Conservation (phyloP, 169 alveolate genomes). For the Sarcocystis neurona region DNA sequence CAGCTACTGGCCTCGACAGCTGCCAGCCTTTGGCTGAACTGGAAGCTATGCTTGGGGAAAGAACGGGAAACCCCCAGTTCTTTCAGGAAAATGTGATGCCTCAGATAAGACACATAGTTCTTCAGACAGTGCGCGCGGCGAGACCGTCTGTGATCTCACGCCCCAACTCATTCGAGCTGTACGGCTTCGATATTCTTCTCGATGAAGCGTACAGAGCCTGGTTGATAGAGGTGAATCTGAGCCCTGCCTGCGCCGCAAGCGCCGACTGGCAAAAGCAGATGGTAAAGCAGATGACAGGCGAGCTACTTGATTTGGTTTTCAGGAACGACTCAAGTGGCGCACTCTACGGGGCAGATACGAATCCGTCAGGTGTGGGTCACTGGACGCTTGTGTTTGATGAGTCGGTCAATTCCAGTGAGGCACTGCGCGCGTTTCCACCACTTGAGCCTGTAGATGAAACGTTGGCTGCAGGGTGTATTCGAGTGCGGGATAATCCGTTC, state of each 20-base stretch:
- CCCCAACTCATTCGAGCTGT: slow-evolving; percentile 83
- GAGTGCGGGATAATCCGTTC: background rate
- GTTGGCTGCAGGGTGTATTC: background rate
- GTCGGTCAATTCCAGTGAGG: slow-evolving; percentile 5
- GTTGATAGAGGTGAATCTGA: slow-evolving; percentile 94
- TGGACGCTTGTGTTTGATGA: slow-evolving; percentile 60
- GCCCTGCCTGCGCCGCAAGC: slow-evolving; percentile 88
- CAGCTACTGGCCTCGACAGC: too few relatives aligned
- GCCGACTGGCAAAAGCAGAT: slow-evolving; percentile 69
- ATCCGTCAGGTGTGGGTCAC: background rate
- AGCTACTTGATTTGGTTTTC: slow-evolving; percentile 38
- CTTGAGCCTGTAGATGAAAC: slow-evolving; percentile 20
- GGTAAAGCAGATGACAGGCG: slow-evolving; percentile 79
- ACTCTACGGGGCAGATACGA: background rate
- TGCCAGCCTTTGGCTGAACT: slow-evolving; percentile 11
- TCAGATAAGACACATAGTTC: slow-evolving; percentile 17
- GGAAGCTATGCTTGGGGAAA: background rate
- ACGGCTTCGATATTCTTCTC: slow-evolving; percentile 94
- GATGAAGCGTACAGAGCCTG: slow-evolving; percentile 93
- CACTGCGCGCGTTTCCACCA: slow-evolving; percentile 35
- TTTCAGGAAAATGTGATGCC: slow-evolving; percentile 16
- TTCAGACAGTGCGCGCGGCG: slow-evolving; percentile 54
- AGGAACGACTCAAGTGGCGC: background rate
- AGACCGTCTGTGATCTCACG: slow-evolving; percentile 71
- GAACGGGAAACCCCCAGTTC: background rate